Evolutionary conservation across 1,139 yeast species (phyloP).

Genomic region (Taphrina betulina): DNA sequence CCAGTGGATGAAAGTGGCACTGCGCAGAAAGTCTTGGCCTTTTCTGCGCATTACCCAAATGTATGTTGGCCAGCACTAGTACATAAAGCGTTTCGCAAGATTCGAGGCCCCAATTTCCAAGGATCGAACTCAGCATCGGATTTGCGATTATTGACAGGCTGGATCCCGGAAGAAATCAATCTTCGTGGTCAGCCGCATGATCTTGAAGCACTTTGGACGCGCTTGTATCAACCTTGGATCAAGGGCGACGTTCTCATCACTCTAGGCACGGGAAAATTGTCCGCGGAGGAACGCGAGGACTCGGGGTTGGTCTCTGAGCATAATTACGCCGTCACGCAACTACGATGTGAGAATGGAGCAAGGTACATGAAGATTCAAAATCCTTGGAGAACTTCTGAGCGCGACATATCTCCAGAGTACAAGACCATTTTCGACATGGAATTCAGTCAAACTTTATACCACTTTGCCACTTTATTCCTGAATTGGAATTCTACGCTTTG

Average conservation of each 20-base stretch:
- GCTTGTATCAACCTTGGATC: slow-evolving; percentile 43
- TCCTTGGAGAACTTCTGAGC: slow-evolving; percentile 46
- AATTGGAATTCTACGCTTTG: slow-evolving; percentile 62
- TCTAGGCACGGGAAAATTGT: slow-evolving; percentile 63
- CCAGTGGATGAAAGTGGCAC: slow-evolving; percentile 37
- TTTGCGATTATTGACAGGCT: slow-evolving; percentile 63
- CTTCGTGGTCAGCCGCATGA: slow-evolving; percentile 42
- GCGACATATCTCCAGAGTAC: slow-evolving; percentile 38
- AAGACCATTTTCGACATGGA: slow-evolving; percentile 40
- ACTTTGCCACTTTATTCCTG: slow-evolving; percentile 59
- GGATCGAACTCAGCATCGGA: slow-evolving; percentile 86
- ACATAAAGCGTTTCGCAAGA: slow-evolving; percentile 71
- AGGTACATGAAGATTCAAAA: slow-evolving; percentile 51
- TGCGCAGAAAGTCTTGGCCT: slow-evolving; percentile 42
- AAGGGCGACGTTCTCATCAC: slow-evolving; percentile 54
- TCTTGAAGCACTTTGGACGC: slow-evolving; percentile 45
- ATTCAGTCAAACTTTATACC: slow-evolving; percentile 46
- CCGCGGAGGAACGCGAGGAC: slow-evolving; percentile 47
- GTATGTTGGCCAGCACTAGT: slow-evolving; percentile 68
- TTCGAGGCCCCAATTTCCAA: slow-evolving; percentile 59
- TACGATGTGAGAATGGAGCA: slow-evolving; percentile 41
- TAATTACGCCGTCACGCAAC: slow-evolving; percentile 61
- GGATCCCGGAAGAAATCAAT: slow-evolving; percentile 66
- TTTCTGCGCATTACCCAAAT: slow-evolving; percentile 48
- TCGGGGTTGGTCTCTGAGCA: slow-evolving; percentile 58